phyloP scores from a whole-genome alignment of 352 stramenopile genomes.

The Hyaloperonospora brassicae region DNA sequence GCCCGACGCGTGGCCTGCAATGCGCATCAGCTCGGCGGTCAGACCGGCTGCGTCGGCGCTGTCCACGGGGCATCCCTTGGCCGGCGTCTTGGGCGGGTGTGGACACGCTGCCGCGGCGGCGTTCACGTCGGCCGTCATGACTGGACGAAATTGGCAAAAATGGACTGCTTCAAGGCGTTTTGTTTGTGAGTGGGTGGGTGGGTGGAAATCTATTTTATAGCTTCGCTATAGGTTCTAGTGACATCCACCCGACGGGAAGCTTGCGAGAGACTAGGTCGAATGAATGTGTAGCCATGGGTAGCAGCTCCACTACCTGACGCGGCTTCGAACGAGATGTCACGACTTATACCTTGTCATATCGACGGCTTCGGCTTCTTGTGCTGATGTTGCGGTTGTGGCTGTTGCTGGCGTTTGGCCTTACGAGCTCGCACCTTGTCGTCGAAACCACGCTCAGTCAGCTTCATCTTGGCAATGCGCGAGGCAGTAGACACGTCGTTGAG shows the following conservation, averaged over 20 bases:
- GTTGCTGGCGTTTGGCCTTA: constrained; percentile 57
- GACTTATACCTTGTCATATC: not conserved
- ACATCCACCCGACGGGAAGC: not conserved
- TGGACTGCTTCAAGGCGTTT: too few relatives aligned
- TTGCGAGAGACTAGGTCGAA: too few relatives aligned
- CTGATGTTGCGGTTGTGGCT: constrained; percentile 38
- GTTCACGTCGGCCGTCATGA: constrained; percentile 72
- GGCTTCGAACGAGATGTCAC: too few relatives aligned
- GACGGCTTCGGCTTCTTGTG: constrained; percentile 18
- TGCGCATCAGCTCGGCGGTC: constrained; percentile 52
- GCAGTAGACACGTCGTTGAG: constrained; percentile 94
- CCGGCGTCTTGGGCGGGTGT: constrained; percentile 19
- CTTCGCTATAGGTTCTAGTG: too few relatives aligned
- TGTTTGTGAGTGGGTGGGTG: too few relatives aligned
- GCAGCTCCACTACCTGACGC: too few relatives aligned
- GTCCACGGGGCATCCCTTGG: constrained; percentile 16
- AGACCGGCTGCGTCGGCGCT: constrained; percentile 28
- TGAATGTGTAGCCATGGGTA: too few relatives aligned
- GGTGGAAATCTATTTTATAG: too few relatives aligned
- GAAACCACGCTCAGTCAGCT: constrained; percentile 83
- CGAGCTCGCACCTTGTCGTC: constrained; percentile 76
- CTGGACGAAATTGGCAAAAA: not conserved
- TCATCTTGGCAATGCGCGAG: constrained; percentile 89
- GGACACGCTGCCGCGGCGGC: constrained; percentile 45
- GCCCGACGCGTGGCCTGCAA: constrained; percentile 34